Percentiles rank a stretch among this genome's conserved stretches.
Evolutionary conservation across 805 yeast species (phyloP).

Genomic region (Candida manassasensis): DNA sequence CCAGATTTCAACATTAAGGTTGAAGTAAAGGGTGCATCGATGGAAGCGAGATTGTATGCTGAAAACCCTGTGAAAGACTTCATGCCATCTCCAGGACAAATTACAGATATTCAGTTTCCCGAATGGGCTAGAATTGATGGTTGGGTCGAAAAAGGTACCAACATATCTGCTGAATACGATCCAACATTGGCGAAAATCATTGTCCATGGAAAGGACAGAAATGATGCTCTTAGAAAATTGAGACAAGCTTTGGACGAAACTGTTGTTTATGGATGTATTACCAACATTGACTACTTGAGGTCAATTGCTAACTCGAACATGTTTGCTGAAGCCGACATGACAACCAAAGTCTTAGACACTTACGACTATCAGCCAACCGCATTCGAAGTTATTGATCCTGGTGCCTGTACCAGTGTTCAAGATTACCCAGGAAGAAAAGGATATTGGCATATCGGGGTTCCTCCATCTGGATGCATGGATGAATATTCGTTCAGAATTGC

Average conservation of each 20-base stretch:
- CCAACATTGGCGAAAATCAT: constrained; percentile 95
- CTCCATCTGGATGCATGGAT: constrained; percentile 99
- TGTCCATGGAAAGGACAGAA: constrained; percentile 87
- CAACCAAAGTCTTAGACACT: constrained; percentile 82
- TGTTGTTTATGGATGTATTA: constrained; percentile 78
- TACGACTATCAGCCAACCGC: constrained; percentile 78
- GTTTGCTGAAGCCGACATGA: constrained; percentile 80
- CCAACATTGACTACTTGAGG: constrained; percentile 86
- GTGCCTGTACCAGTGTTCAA: constrained; percentile 91
- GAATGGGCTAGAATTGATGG: constrained; percentile 90
- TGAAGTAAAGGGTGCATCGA: constrained; percentile 75
- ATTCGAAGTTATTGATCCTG: constrained; percentile 64
- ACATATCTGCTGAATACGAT: constrained; percentile 87
- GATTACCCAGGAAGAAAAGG: constrained; percentile 94
- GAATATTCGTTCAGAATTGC: constrained; percentile 84
- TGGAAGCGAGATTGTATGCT: constrained; percentile 96
- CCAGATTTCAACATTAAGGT: constrained; percentile 67
- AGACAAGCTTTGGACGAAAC: constrained; percentile 83
- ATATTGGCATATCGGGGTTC: constrained; percentile 91
- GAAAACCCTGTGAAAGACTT: constrained; percentile 95
- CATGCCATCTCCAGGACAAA: constrained; percentile 93
- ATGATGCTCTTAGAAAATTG: constrained; percentile 74
- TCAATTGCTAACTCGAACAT: constrained; percentile 77
- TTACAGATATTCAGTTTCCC: constrained; percentile 83
- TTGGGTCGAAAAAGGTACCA: constrained; percentile 89